Conservation (phyloP, 73 alveolate genomes). For the Tetrahymena borealis region DNA sequence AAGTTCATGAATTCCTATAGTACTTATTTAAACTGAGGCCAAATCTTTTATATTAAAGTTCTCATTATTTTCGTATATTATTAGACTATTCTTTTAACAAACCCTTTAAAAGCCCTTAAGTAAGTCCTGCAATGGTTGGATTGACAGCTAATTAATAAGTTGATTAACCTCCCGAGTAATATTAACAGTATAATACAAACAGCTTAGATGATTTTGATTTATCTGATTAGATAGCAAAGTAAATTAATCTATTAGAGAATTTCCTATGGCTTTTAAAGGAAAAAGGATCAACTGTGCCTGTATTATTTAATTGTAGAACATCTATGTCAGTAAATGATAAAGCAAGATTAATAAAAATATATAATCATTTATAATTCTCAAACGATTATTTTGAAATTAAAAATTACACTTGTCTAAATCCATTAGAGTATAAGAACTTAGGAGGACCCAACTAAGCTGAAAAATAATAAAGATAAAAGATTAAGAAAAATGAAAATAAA, state of each 20-base stretch:
- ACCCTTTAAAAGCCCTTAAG: not conserved
- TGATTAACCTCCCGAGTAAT: too few relatives aligned
- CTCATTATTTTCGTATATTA: not conserved
- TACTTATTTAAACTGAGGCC: not conserved
- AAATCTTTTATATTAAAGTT: not conserved
- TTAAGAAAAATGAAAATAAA: not conserved
- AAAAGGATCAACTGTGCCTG: not conserved
- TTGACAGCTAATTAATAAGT: not conserved
- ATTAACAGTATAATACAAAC: not conserved
- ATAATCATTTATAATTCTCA: not conserved
- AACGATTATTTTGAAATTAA: not conserved
- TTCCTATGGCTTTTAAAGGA: not conserved
- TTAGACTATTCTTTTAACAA: not conserved
- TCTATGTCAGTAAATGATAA: not conserved
- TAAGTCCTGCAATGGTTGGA: not conserved
- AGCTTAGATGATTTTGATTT: not conserved
- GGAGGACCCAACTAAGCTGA: not conserved
- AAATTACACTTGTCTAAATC: not conserved
- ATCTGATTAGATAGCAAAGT: not conserved
- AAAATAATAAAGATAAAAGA: not conserved
- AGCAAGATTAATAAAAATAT: not conserved
- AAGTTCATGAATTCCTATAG: not conserved
- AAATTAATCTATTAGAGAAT: not conserved
- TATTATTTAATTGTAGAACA: not conserved
- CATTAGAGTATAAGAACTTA: not conserved